Evolutionary conservation across 306 rosid genomes (phyloP), one percentile per base, ranked within the genome.

Genomic region (Malus orientalis): DNA sequence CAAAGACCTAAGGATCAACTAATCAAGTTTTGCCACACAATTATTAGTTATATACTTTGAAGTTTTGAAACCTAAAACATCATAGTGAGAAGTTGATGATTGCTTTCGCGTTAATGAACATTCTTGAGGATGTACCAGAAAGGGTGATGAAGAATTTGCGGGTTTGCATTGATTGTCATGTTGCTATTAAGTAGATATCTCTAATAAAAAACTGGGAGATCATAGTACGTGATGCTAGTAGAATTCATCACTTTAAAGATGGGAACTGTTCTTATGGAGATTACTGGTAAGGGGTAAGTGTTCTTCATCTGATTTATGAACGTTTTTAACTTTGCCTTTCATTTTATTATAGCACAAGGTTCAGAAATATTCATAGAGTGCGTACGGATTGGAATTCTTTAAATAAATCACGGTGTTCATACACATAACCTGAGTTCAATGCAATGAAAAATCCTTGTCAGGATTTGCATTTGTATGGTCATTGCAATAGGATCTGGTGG

Each of bases 71-170:
- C 9, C 40, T 36, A 36, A 36, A 36, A 19, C 91, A 90, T 53
- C 95, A 90, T 77, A 90, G 96, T 76, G 97, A 94, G 82, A 94
- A 89, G 76, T 27, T 94, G 74, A 96, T 93, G 32, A 72, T 92
- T 85, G 95, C 89, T 76, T 94, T 94, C 82, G 97, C 90, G 23
- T 68, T 92, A 66, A 83, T 92, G 91, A 92, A 36, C 78, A 85
- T 79, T 58, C 88, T 86, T 15, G 83, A 71, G 51, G 84, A 90
- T 58, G 77, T 83, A 75, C 97, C 95, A 6, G 75, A 89, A 80
- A 80, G 92, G 78, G 91, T 94, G 86, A 94, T 90, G 93, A 94
- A 92, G 89, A 92, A 90, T 78, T 80, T 90, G 83, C 77, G 92
- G 92, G 90, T 92, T 27, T 89, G 97, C 49, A 60, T 82, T 73